Conservation (phyloP, 371 early-diverging fungal genomes). For the Mucor velutinosus region DNA sequence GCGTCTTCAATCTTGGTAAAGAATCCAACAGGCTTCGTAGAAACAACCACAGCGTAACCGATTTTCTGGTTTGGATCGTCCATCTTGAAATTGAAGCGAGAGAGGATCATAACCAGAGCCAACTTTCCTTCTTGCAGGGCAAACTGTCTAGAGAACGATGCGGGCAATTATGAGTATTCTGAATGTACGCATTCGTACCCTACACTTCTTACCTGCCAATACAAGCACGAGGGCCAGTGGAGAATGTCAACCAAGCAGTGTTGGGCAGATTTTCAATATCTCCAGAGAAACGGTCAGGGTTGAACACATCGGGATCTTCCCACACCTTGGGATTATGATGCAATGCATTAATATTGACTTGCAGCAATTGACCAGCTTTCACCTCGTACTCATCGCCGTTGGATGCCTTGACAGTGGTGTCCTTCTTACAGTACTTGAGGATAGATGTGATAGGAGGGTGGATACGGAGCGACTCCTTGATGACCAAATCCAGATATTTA, state of each 20-base stretch:
- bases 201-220: conserved; percentile 28
- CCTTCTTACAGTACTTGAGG: conserved; percentile 46
- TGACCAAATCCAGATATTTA: conserved; percentile 44
- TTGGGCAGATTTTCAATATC: conserved; percentile 21
- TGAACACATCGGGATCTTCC: conserved; percentile 5
- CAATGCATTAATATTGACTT: conserved; percentile 38
- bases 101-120: conserved; percentile 33
- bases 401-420: conserved; percentile 35
- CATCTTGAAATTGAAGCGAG: conserved; percentile 15
- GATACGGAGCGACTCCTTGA: conserved; percentile 39
- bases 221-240: conserved; percentile 31
- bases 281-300: conserved; percentile 18
- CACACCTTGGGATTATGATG: conserved; percentile 40
- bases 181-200: no score
- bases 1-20: conserved; percentile 17
- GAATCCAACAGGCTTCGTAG: conserved; percentile 17
- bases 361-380: conserved; percentile 29
- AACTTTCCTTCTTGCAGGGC: conserved; percentile 36
- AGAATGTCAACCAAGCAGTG: conserved; percentile 33
- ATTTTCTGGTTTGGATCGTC: conserved; percentile 12
- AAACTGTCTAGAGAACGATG: not conserved
- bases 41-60: conserved; percentile 8
- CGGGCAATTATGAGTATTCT: no score
- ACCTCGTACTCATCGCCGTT: conserved; percentile 25
- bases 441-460: conserved; percentile 46